A percentile compares a stretch with the other conserved stretches of the same genome.
Conservation (phyloP, 2,329 filamentous ascomycete species). For the Aspergillus luchuensis region DNA sequence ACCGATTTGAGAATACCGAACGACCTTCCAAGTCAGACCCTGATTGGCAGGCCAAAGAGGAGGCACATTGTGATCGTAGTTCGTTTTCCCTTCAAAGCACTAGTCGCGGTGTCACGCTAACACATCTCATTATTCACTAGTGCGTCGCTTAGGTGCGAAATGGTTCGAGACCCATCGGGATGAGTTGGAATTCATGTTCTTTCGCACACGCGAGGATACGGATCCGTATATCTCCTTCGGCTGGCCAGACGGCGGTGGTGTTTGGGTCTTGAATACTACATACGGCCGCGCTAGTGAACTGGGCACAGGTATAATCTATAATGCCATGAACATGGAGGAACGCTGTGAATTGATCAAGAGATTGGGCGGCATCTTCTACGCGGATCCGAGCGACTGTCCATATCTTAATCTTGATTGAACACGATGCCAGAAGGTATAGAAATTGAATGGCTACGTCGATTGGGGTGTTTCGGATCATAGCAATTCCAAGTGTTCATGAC, state of each 20-base stretch:
- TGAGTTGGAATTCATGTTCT: neutral
- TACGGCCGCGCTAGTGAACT: neutral
- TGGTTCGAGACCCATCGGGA: conserved; percentile 5
- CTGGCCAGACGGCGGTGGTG: conserved; percentile 16
- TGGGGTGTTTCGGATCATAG: too few species aligned
- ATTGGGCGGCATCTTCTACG: conserved; percentile 16
- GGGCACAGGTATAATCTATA: conserved; percentile 5
- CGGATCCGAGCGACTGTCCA: conserved; percentile 16
- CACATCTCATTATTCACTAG: neutral
- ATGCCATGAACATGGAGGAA: conserved; percentile 17
- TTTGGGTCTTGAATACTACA: conserved; percentile 16
- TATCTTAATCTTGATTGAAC: conserved; percentile 10
- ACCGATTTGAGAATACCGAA: conserved; percentile 8
- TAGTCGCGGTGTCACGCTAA: neutral
- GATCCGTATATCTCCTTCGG: conserved; percentile 8
- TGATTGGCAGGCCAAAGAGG: conserved; percentile 14
- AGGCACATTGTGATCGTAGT: conserved; percentile 17
- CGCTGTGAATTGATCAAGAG: conserved; percentile 15
- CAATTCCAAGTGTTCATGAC: too few species aligned
- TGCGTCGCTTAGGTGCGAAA: conserved; percentile 17
- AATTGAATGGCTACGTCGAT: too few species aligned
- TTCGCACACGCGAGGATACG: neutral
- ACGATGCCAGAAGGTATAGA: too few species aligned
- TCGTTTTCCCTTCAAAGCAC: neutral
- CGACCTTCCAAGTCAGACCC: conserved; percentile 1